phyloP scores from a whole-genome alignment of 2,329 filamentous ascomycete genomes.

The Fusarium begoniae region DNA sequence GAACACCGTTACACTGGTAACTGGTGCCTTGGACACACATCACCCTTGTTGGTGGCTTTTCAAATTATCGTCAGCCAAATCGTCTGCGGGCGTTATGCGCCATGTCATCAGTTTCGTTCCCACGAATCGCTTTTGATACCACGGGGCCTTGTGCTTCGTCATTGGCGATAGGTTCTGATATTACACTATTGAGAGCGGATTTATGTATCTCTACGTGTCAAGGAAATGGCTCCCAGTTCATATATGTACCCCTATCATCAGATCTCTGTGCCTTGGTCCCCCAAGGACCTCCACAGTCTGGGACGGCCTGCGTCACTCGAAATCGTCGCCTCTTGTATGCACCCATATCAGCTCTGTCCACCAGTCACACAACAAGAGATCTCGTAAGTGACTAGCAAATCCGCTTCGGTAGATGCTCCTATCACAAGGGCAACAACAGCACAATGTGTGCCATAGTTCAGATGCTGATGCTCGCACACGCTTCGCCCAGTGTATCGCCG shows the following conservation, averaged over 20 bases:
- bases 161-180: conserved; percentile 3
- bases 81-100: not conserved
- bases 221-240: not conserved
- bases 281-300: not conserved
- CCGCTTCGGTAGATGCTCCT: conserved; percentile 31
- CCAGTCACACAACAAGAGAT: conserved; percentile 15
- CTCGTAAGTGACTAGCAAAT: conserved; percentile 2
- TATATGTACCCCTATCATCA: conserved; percentile 4
- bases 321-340: not conserved
- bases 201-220: not conserved
- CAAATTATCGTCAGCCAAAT: not conserved
- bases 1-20: conserved; percentile 15
- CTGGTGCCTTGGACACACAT: not conserved
- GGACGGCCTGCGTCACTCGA: not conserved
- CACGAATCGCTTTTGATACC: not conserved
- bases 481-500: not conserved
- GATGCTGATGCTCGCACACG: not conserved
- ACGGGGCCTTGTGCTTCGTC: not conserved
- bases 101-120: conserved; percentile 15
- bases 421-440: not conserved
- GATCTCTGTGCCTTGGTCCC: not conserved
- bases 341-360: not conserved
- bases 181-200: conserved; percentile 3
- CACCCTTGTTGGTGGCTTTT: not conserved
- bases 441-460: conserved; percentile 3